These are phyloP conservation scores for Apiotrichum brassicae DNA, from an alignment of 1,284 basidiomycete genomes.

Conservation along the genomic window DNA sequence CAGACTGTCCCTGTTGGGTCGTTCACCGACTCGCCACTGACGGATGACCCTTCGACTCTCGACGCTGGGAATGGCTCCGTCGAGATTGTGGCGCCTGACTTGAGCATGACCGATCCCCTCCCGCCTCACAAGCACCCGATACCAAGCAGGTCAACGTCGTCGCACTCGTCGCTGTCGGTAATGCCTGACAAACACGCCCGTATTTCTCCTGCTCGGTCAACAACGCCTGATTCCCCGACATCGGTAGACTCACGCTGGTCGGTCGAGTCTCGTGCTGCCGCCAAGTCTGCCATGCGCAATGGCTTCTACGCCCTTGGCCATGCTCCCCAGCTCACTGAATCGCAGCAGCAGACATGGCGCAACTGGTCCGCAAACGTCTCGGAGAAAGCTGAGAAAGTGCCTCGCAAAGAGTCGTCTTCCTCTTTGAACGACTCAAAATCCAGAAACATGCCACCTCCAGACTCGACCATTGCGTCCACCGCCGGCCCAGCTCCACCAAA, in stretches of 20 bases:
- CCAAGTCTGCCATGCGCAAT: constrained; percentile 1
- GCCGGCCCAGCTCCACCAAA: too few species aligned
- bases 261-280: constrained; percentile 5
- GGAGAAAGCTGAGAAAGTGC: not conserved
- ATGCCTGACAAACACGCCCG: too few species aligned
- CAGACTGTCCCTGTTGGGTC: constrained; percentile 1
- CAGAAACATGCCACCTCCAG: too few species aligned
- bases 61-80: not conserved
- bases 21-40: not conserved
- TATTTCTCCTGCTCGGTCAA: not conserved
- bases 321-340: constrained; percentile 7
- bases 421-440: not conserved
- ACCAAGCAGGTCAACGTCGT: not conserved
- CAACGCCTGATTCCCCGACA: constrained; percentile 2
- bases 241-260: constrained; percentile 9
- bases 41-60: not conserved
- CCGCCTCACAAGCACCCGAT: not conserved
- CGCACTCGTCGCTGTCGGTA: not conserved
- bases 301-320: constrained; percentile 16
- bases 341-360: not conserved
- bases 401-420: not conserved
- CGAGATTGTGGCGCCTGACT: not conserved
- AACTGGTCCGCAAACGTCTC: not conserved
- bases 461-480: too few species aligned
- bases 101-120: not conserved